Base-by-base conservation (phyloP, 345 rosid species). In the Pseudoturritis turrita region DNA sequence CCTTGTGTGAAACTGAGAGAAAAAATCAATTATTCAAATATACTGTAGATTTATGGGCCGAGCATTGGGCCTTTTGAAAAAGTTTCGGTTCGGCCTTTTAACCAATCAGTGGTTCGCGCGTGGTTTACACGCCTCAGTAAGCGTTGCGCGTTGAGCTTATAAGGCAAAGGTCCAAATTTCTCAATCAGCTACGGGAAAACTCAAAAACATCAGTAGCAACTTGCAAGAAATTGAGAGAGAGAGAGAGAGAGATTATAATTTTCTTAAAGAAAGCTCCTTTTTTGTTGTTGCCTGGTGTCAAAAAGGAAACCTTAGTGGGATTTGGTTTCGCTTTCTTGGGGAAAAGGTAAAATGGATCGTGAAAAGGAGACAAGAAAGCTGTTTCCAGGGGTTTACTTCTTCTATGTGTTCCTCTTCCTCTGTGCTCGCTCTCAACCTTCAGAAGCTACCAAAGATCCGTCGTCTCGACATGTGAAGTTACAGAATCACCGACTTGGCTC, bases 401-500 rank as follows among this genome's bases (percentile, higher is more conserved):
- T 58, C 64, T 57, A 3, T 22, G 37, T 57, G 3, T 26, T 69
- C 21, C 5, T 68, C n/a, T n/a, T n/a, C 21, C 66, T 70, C 10
- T 55, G 10, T 63, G 3, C 55, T 50, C 22, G 45, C 53, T 57
- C 37, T 69, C 64, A 62, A 70, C 14, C 4, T 21, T 49, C 71
- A 3, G 56, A 64, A 64, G 46, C 79, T 64, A 17, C 76, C 4
- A 63, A 70, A 70, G 72, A 76, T 10, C 56, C 75, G 2, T 62
- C 75, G 5, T 5, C 5, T 55, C 51, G 45, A 0, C 71, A 31
- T 2, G 57, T 65, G 7, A 77, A 77, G 77, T 59, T 66, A n/a
- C 71, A 72, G 52, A 72, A 66, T 26, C 68, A 23, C 29, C 64
- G 44, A 8, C 55, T 72, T 55, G 78, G 74, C 50, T 84, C 92